These are phyloP conservation scores for Funneliformis caledonium DNA, from an alignment of 371 early-diverging fungal genomes.

Conservation along the genomic window DNA sequence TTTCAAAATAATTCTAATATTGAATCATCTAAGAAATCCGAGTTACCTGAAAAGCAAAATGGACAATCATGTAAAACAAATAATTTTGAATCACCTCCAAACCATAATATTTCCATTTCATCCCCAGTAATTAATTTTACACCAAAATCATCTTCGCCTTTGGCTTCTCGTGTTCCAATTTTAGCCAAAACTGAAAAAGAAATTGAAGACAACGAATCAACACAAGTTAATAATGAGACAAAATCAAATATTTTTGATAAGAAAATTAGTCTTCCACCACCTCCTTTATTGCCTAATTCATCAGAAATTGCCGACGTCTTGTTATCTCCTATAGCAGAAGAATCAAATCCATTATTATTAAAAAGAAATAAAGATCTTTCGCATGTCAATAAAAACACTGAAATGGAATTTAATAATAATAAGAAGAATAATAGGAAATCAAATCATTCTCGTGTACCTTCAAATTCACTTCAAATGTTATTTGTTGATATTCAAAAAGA, in stretches of 20 bases:
- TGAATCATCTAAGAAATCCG: background rate
- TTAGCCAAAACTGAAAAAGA: slow-evolving; percentile 5
- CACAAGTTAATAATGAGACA: background rate
- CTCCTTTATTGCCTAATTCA: background rate
- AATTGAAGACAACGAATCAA: background rate
- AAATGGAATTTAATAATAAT: background rate
- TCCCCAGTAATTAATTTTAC: background rate
- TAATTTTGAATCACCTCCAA: background rate
- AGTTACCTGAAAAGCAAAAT: background rate
- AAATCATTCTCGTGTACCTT: slow-evolving; percentile 16
- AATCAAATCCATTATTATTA: background rate
- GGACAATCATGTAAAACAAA: background rate
- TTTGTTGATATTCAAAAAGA: background rate
- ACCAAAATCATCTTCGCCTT: slow-evolving; percentile 31
- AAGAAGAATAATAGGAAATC: background rate
- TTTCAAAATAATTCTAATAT: background rate
- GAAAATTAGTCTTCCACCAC: background rate
- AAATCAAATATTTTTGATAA: background rate
- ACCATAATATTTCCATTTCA: background rate
- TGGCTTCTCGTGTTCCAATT: slow-evolving; percentile 23
- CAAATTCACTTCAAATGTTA: slow-evolving; percentile 19
- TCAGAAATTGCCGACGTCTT: background rate
- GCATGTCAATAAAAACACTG: background rate
- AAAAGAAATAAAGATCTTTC: background rate
- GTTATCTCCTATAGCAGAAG: slow-evolving; percentile 25